A percentile compares a stretch with the other conserved stretches of the same genome.
These are phyloP conservation scores for Suillus brevipes DNA, from an alignment of 768 basidiomycete species.

Conservation along the genomic window DNA sequence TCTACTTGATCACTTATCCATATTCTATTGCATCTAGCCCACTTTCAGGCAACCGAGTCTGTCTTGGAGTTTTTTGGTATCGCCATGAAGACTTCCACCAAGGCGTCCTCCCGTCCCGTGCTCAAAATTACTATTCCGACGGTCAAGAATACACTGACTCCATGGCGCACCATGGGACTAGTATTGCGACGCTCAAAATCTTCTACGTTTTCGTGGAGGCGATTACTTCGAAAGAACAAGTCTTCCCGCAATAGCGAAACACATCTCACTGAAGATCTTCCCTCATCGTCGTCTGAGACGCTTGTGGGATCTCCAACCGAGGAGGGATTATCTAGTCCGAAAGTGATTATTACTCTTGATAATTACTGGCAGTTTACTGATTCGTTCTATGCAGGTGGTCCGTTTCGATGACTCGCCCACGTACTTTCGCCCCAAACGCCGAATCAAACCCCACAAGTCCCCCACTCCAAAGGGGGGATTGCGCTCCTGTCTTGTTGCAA, in stretches of 20 bases:
- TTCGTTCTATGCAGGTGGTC: constrained; percentile 17
- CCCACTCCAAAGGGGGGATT: constrained; percentile 16
- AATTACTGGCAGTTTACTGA: not conserved
- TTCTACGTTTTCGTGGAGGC: constrained; percentile 24
- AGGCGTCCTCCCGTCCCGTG: not conserved
- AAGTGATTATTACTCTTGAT: constrained; percentile 18
- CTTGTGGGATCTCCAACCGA: constrained; percentile 11
- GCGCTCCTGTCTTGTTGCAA: constrained; percentile 30
- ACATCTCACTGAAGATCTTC: not conserved
- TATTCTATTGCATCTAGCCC: not conserved
- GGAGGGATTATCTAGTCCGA: constrained; percentile 12
- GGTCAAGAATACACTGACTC: not conserved
- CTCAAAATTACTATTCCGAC: not conserved
- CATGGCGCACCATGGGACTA: not conserved
- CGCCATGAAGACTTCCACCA: not conserved
- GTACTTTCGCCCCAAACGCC: constrained; percentile 20
- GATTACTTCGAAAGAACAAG: constrained; percentile 4
- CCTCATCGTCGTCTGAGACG: constrained; percentile 12
- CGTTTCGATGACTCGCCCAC: constrained; percentile 30
- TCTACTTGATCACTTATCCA: not conserved
- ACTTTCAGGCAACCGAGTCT: not conserved
- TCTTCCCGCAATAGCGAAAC: not conserved
- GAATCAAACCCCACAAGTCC: constrained; percentile 19
- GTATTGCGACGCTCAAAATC: constrained; percentile 8
- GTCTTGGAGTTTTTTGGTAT: not conserved